Evolutionary conservation across 768 basidiomycete genomes (phyloP).

Genomic region (Leccinum olivaceopallidum): DNA sequence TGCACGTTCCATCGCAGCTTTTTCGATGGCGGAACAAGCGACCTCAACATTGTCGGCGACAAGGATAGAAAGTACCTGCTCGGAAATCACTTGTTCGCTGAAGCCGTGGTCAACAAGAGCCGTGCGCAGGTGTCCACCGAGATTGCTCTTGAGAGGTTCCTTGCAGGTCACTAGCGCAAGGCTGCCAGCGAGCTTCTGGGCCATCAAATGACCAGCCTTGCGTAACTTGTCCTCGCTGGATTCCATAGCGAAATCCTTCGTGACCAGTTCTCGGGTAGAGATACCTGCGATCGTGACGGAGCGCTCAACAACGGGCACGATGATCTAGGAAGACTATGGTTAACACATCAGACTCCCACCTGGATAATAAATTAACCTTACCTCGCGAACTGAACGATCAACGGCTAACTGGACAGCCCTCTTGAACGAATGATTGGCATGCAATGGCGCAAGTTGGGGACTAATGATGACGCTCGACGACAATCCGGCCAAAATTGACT

Average conservation of each 20-base stretch:
- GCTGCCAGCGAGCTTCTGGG: constrained; percentile 94
- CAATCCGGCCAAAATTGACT: constrained; percentile 72
- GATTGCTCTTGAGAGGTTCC: constrained; percentile 91
- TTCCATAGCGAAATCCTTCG: constrained; percentile 96
- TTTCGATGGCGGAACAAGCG: constrained; percentile 93
- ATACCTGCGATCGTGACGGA: constrained; percentile 99
- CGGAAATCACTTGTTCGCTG: constrained; percentile 81
- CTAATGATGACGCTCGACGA: constrained; percentile 76
- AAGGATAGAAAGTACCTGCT: constrained; percentile 74
- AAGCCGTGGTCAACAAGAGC: constrained; percentile 87
- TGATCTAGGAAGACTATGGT: constrained; percentile 56
- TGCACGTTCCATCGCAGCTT: constrained; percentile 96
- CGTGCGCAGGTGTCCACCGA: constrained; percentile 84
- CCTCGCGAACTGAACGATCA: constrained; percentile 93
- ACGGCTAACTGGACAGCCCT: constrained; percentile 88
- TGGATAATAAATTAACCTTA: constrained; percentile 32
- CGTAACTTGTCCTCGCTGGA: constrained; percentile 87
- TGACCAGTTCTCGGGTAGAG: constrained; percentile 91
- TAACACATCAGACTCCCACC: background rate
- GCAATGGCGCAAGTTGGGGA: constrained; percentile 70
- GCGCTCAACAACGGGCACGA: constrained; percentile 95
- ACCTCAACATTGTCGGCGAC: constrained; percentile 92
- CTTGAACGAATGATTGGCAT: constrained; percentile 82
- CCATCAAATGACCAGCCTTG: constrained; percentile 93
- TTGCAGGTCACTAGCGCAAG: constrained; percentile 98